Conservation (phyloP, 257 asterid genomes). For the Perilla frutescens region DNA sequence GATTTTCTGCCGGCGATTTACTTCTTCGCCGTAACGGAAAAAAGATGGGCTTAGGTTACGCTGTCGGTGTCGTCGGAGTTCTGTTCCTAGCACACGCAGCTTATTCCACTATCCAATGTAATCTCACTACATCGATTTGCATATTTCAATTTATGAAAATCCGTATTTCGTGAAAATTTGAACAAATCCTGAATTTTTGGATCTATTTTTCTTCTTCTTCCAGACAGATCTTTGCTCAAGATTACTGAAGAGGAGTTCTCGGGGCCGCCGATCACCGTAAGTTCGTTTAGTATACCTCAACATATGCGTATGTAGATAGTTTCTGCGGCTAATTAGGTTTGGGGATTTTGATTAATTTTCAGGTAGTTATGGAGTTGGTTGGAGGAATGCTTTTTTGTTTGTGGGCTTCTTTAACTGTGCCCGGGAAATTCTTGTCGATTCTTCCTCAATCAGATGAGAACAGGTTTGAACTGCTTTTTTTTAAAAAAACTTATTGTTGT, state of each 20-base stretch:
- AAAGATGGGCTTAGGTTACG: constrained; percentile 72
- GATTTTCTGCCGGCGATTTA: constrained; percentile 43
- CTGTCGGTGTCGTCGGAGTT: constrained; percentile 80
- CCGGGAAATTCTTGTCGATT: constrained; percentile 86
- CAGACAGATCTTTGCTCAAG: constrained; percentile 92
- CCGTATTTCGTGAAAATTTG: not conserved
- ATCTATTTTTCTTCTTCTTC: constrained; percentile 28
- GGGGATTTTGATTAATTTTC: constrained; percentile 36
- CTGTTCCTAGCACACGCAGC: constrained; percentile 78
- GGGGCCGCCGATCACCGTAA: constrained; percentile 80
- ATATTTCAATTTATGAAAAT: constrained; percentile 12
- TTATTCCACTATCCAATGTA: constrained; percentile 88
- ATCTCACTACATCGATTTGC: constrained; percentile 16
- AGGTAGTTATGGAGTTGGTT: constrained; percentile 84
- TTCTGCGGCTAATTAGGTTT: constrained; percentile 9
- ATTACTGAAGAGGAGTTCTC: constrained; percentile 88
- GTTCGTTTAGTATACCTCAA: constrained; percentile 12
- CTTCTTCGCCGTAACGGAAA: constrained; percentile 25
- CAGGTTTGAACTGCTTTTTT: constrained; percentile 49
- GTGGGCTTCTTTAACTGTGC: constrained; percentile 90
- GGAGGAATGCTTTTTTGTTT: constrained; percentile 65
- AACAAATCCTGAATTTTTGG: not conserved
- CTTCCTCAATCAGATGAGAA: constrained; percentile 93
- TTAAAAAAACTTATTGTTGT: not conserved
- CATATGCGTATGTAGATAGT: not conserved